phyloP scores from a whole-genome alignment of 1,139 yeast genomes.

The Pichia sp. region DNA sequence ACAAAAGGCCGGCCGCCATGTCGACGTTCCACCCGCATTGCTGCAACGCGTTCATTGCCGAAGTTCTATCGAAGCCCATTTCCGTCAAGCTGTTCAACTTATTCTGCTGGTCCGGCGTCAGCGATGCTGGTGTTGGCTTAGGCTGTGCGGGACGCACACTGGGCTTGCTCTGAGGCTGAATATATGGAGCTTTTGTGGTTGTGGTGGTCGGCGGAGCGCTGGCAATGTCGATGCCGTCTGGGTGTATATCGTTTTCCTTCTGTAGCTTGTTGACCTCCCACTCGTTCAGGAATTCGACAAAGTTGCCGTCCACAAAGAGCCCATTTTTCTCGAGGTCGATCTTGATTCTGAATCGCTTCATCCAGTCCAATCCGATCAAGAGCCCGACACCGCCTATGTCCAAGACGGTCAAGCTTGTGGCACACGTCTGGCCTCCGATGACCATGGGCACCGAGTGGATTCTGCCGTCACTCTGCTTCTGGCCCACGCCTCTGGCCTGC shows the following conservation, averaged over 20 bases:
- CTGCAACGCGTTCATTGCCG: conserved; percentile 62
- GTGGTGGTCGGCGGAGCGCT: not conserved
- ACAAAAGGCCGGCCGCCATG: conserved; percentile 61
- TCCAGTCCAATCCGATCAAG: conserved; percentile 67
- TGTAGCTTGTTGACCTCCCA: conserved; percentile 25
- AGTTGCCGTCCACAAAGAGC: conserved; percentile 64
- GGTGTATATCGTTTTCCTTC: conserved; percentile 6
- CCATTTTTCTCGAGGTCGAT: conserved; percentile 68
- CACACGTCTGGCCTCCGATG: conserved; percentile 61
- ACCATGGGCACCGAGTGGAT: conserved; percentile 87
- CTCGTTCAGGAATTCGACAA: conserved; percentile 19
- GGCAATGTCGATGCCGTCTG: not conserved
- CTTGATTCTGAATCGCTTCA: conserved; percentile 79
- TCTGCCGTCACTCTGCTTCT: conserved; percentile 71
- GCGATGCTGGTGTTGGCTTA: conserved; percentile 14
- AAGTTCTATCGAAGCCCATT: conserved; percentile 65
- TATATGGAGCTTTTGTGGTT: not conserved
- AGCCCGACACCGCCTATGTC: conserved; percentile 64
- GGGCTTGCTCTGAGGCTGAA: too few relatives aligned
- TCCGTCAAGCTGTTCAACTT: conserved; percentile 50
- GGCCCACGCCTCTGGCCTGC: conserved; percentile 87
- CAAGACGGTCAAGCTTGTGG: conserved; percentile 79
- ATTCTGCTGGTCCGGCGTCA: conserved; percentile 18
- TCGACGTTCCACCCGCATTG: conserved; percentile 76
- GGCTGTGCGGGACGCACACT: too few relatives aligned